Conservation (phyloP, 441 rosid genomes). For the Erodium trifolium region DNA sequence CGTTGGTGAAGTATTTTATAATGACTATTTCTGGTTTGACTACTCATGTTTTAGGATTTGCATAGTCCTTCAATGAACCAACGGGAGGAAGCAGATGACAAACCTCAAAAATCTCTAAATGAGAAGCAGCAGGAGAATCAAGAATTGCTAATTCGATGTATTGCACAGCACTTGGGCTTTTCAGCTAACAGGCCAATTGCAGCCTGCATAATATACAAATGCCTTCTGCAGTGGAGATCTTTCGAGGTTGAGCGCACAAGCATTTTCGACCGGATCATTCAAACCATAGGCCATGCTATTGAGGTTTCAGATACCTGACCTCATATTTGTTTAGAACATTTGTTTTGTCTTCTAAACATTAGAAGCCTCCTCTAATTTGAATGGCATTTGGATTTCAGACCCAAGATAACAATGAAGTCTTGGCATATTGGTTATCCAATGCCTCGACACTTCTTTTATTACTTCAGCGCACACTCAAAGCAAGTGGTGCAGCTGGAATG, state of each 20-base stretch:
- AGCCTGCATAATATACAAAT: slow-evolving; percentile 93
- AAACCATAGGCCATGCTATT: slow-evolving; percentile 85
- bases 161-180: slow-evolving; percentile 81
- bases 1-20: slow-evolving; percentile 10
- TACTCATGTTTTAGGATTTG: slow-evolving; percentile 45
- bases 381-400: slow-evolving; percentile 43
- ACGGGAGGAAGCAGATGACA: slow-evolving; percentile 79
- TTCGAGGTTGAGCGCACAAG: slow-evolving; percentile 96
- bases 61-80: slow-evolving; percentile 64
- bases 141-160: slow-evolving; percentile 89
- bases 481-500: slow-evolving; percentile 98
- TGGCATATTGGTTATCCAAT: slow-evolving; percentile 98
- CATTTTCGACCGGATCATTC: slow-evolving; percentile 91
- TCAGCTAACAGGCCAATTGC: slow-evolving; percentile 76
- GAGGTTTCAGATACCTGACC: slow-evolving; percentile 50
- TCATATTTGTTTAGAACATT: slow-evolving; percentile 6
- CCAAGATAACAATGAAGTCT: slow-evolving; percentile 79
- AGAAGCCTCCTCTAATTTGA: slow-evolving; percentile 18
- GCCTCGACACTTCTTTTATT: slow-evolving; percentile 89
- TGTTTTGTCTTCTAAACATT: slow-evolving; percentile 3
- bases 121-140: slow-evolving; percentile 99
- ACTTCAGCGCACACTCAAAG: slow-evolving; percentile 91
- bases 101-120: slow-evolving; percentile 87
- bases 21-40: slow-evolving; percentile 17
- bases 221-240: slow-evolving; percentile 95